Evolutionary conservation across 177 flowering plant genomes (phyloP), one percentile per base, ranked within the genome.

Genomic region (Vitis hybrid): DNA sequence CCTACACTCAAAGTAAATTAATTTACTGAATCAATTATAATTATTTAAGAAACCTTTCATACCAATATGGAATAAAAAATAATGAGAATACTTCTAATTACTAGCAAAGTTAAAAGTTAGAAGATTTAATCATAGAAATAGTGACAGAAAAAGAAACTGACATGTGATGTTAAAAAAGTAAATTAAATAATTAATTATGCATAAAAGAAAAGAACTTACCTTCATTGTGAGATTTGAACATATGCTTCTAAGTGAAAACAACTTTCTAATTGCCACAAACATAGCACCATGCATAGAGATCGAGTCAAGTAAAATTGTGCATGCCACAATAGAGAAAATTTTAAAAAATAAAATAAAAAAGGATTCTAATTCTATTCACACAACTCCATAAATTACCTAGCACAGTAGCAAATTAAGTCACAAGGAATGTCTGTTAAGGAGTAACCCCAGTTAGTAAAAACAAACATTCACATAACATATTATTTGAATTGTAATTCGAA

Each of bases 231-330:
- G 26, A 23, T 23, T 2, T 23, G 26, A 23, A 23, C 26, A 23
- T 23, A 23, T 23, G 26, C 26, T 23, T 23, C 26, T 23, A 23
- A 23, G 26, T 23, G 26, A 23, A 23, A 23, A 23, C 97, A 60
- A 78, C 85, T 52, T 80, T 79, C 66, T 87, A 85, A 75, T 89
- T 91, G 11, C 93, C 91, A 70, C 94, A 85, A 56, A 94, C 94
- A 72, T 87, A 91, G 77, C 97, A 93, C 60, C 99, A 85, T 62
- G 95, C 90, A 82, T 97, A 95, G n/a, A 95, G 19, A 19, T 19
- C 19, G 91, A 61, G 90, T 87, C 85, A 87, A 69, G 70, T 93
- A 94, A 79, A 74, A 80, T 97, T 23, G 26, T 95, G 90, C 71
- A 34, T 23, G 26, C 45, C 14, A 56, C 70, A 71, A 70, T 40